Percentiles rank a stretch among this genome's conserved stretches.
Evolutionary conservation across 2,329 filamentous ascomycete species (phyloP).

Genomic region (Botryotinia calthae): DNA sequence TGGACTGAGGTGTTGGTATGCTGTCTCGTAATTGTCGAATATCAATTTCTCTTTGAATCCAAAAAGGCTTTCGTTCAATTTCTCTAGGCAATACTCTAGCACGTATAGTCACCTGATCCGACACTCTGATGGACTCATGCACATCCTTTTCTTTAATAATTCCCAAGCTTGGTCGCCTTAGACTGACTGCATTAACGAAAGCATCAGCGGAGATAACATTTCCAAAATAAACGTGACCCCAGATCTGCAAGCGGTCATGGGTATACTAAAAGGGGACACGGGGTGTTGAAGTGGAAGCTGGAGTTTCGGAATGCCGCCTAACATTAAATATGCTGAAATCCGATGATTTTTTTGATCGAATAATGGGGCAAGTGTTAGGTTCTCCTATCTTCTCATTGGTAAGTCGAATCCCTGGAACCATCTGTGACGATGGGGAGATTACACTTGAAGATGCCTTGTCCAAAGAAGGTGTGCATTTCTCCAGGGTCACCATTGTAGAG

Average conservation of each 20-base stretch:
- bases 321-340: background rate
- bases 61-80: constrained; percentile 45
- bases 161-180: constrained; percentile 39
- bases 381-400: background rate
- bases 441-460: background rate
- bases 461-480: background rate
- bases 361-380: background rate
- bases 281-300: background rate
- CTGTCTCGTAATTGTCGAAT: constrained; percentile 48
- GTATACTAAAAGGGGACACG: constrained; percentile 33
- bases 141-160: constrained; percentile 11
- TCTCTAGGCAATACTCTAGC: constrained; percentile 45
- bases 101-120: constrained; percentile 41
- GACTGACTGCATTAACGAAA: constrained; percentile 45
- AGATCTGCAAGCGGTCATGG: constrained; percentile 43
- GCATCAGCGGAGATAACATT: constrained; percentile 46
- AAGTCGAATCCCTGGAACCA: background rate
- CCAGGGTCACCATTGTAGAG: constrained; percentile 16
- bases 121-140: background rate
- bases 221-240: constrained; percentile 45
- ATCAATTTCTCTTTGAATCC: constrained; percentile 52
- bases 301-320: background rate
- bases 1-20: constrained; percentile 34
- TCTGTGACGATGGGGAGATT: background rate
- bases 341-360: background rate